phyloP scores from a whole-genome alignment of 768 basidiomycete species.

The Tricholoma matsutake region DNA sequence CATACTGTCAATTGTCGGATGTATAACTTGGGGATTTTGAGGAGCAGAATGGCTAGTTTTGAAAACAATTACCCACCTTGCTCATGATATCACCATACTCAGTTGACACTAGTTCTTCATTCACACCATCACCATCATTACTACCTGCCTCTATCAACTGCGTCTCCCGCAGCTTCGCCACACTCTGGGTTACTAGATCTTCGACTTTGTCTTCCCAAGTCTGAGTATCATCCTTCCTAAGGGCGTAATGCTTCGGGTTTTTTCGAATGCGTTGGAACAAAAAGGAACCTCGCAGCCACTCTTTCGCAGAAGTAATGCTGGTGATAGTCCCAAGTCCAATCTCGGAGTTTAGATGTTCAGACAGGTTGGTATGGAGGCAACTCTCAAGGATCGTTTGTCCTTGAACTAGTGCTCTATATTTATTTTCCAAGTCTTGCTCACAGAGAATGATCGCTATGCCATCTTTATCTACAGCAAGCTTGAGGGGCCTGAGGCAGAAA shows the following conservation, averaged over 20 bases:
- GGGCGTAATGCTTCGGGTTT: slow-evolving; percentile 77
- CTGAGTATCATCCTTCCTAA: slow-evolving; percentile 52
- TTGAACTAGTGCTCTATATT: slow-evolving; percentile 67
- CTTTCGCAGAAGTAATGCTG: slow-evolving; percentile 61
- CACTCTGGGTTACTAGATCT: slow-evolving; percentile 67
- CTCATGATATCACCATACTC: slow-evolving; percentile 86
- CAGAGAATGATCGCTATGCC: slow-evolving; percentile 85
- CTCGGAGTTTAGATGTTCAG: slow-evolving; percentile 94
- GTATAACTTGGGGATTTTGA: slow-evolving; percentile 54
- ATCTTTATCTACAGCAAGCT: slow-evolving; percentile 57
- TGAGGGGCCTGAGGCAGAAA: background rate
- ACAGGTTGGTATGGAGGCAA: slow-evolving; percentile 74
- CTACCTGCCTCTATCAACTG: slow-evolving; percentile 52
- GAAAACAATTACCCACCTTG: slow-evolving; percentile 47
- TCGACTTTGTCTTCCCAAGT: slow-evolving; percentile 73
- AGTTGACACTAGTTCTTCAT: slow-evolving; percentile 51
- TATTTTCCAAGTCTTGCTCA: slow-evolving; percentile 64
- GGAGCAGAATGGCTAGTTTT: background rate
- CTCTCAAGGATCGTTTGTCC: slow-evolving; percentile 83
- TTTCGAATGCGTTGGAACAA: slow-evolving; percentile 81
- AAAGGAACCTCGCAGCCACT: slow-evolving; percentile 85
- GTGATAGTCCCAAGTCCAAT: slow-evolving; percentile 85
- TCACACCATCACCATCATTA: slow-evolving; percentile 28
- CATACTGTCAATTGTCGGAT: slow-evolving; percentile 69
- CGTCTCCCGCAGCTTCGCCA: slow-evolving; percentile 56